Base-by-base conservation (phyloP, 2,329 filamentous ascomycete genomes). In the Aspergillus piperis region DNA sequence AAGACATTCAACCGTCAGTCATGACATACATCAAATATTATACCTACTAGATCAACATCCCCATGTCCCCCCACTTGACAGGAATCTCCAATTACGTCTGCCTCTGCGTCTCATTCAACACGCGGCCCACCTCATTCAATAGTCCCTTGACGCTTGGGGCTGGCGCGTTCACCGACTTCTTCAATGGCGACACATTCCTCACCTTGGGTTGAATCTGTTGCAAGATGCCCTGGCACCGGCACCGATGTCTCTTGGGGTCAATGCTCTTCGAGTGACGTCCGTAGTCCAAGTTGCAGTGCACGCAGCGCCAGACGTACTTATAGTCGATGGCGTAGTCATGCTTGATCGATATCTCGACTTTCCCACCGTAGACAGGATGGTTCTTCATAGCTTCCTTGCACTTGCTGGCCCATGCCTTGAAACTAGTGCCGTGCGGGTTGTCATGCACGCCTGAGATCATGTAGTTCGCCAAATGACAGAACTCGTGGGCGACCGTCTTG, bases 401-500 rank as follows among this genome's bases (percentile, higher is more conserved):
- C 56, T 73, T 75, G 8, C 62, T 63, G 0, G 76, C 78, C 86
- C 92, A 96, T 1, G 76, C 72, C 75, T 96, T 93, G 83, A 97
- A 97, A 68, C 91, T 89, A 11, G 85, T 83, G 21, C 93, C 93
- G 72, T 97, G 93, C 0, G 92, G 91, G 62, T 90, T 88, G 58
- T 87, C 88, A 47, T 86, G 88, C 38, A 93, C 80, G 38, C 88
- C 86, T 52, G 84, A 88, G 64, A 98, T 81, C 87, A 98, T 96
- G 75, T 94, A 97, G 69, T 92, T 96, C 47, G 91, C 89, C 1
- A 98, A 80, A 72, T 99, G 95, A 75, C 95, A 98, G 79, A 95
- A 98, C 70, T 99, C 95, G 74, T 99, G 95, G 0, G 94, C 92
- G n/a, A 98, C 79, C 0, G 95, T 92, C 74, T 97, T 97, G 64